Percentiles rank a stretch among this genome's conserved stretches.
Conservation (phyloP, 305 asterid species). For the Withania somnifera region DNA sequence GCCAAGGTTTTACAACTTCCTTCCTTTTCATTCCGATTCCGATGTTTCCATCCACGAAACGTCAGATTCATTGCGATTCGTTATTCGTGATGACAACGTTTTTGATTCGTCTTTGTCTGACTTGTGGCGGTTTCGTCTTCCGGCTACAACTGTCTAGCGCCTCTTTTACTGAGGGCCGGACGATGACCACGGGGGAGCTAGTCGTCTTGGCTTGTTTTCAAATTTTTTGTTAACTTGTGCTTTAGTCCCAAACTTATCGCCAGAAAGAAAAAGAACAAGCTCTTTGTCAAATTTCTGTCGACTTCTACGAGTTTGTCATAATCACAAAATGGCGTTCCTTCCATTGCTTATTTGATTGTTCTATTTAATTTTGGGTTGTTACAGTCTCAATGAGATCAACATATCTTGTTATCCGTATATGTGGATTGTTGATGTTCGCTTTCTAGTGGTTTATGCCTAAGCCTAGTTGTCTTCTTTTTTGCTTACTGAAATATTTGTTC, state of each 20-base stretch:
- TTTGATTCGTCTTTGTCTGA: conserved; percentile 36
- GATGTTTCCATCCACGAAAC: conserved; percentile 61
- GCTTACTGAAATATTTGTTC: background rate
- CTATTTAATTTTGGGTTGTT: background rate
- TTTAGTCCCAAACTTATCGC: too few species aligned
- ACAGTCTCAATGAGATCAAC: background rate
- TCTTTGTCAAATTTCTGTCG: background rate
- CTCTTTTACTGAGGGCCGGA: conserved; percentile 32
- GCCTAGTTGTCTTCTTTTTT: background rate
- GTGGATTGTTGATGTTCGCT: background rate
- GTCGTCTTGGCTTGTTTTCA: conserved; percentile 20
- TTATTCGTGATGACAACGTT: conserved; percentile 36
- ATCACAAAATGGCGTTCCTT: background rate
- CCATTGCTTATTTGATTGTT: too few species aligned
- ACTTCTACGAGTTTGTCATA: background rate
- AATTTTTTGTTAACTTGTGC: too few species aligned
- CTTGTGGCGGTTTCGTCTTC: conserved; percentile 82
- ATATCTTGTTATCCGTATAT: background rate
- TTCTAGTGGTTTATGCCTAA: background rate
- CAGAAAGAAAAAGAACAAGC: background rate
- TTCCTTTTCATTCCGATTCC: conserved; percentile 70
- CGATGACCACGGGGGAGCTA: conserved; percentile 25
- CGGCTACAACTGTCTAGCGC: conserved; percentile 48
- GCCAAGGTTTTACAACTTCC: conserved; percentile 80
- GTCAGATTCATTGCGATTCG: conserved; percentile 41